Evolutionary conservation across 805 yeast species (phyloP).

Genomic region (Kluyveromyces wickerhamii): DNA sequence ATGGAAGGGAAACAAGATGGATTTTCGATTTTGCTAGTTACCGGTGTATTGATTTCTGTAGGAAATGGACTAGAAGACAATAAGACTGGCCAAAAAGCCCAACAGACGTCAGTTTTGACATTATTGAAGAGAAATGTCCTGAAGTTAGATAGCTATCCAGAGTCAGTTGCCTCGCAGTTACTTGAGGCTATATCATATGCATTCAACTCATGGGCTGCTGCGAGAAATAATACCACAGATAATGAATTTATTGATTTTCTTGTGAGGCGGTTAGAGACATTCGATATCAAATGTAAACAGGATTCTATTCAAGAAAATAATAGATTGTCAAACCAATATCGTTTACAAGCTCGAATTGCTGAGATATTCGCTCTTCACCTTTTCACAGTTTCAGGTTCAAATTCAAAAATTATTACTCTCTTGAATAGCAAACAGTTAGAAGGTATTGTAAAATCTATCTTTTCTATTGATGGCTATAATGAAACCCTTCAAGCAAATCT

Average conservation of each 20-base stretch:
- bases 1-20: conserved; percentile 74
- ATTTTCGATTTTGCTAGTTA: conserved; percentile 58
- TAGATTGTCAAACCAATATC: conserved; percentile 44
- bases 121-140: conserved; percentile 49
- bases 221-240: conserved; percentile 46
- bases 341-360: conserved; percentile 56
- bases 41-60: conserved; percentile 39
- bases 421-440: conserved; percentile 34
- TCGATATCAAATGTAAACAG: conserved; percentile 14
- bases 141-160: conserved; percentile 47
- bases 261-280: conserved; percentile 32
- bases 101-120: conserved; percentile 39
- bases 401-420: conserved; percentile 36
- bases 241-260: conserved; percentile 28
- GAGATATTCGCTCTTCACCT: conserved; percentile 69
- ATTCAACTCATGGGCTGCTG: conserved; percentile 68
- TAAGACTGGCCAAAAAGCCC: conserved; percentile 10
- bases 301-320: conserved; percentile 21
- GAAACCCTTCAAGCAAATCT: conserved; percentile 39
- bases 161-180: conserved; percentile 55
- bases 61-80: conserved; percentile 9
- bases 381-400: conserved; percentile 45
- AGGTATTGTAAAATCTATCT: conserved; percentile 28
- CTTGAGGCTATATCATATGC: conserved; percentile 69
- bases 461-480: conserved; percentile 40